Evolutionary conservation across 1,284 basidiomycete genomes (phyloP), one percentile per base, ranked within the genome.

Genomic region (Pyrrhoderma lamaoense): DNA sequence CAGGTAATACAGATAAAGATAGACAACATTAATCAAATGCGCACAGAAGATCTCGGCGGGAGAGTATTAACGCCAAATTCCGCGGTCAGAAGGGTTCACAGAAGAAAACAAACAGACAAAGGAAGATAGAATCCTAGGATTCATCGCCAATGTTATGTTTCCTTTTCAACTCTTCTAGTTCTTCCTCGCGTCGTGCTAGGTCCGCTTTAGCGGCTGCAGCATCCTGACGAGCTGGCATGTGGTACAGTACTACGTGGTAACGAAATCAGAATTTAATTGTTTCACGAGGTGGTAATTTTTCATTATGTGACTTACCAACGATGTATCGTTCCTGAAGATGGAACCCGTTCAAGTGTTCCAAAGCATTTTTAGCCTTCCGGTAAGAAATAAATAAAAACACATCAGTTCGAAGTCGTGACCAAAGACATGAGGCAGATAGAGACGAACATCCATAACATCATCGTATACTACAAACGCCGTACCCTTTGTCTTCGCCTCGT

Each of bases 251-350:
- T 80, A 60, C 14, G 45, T 36, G 47, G 19, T 11, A 23, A 43
- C 8, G 52, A n/a, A n/a, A 38, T 44, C 40, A 31, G 46, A n/a
- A n/a, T n/a, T 18, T 31, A 53, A 37, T 40, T 16, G 4, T 40
- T 22, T 18, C 8, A 5, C 4, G 14, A 8, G n/a, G 38, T 40
- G 8, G 38, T 22, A 31, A 22, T 40, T 25, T 35, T 40, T 19
- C 11, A 18, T 34, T 8, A 13, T 5, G 8, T 3, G 7, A 70
- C 72, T 61, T 51, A 73, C 72, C 73, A 49, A 94, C 91, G 53
- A 99, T 95, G 69, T 99, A 99, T 31, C 96, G 84, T 68, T 97
- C 95, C 72, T 96, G 93, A 56, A 99, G 70, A 71, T 99, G 95
- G 73, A 99, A 99, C 37, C 95, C 96, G 62, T 99, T 99, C 64